Base-by-base conservation (phyloP, 1,284 basidiomycete genomes). In the Athelia psychrophila region DNA sequence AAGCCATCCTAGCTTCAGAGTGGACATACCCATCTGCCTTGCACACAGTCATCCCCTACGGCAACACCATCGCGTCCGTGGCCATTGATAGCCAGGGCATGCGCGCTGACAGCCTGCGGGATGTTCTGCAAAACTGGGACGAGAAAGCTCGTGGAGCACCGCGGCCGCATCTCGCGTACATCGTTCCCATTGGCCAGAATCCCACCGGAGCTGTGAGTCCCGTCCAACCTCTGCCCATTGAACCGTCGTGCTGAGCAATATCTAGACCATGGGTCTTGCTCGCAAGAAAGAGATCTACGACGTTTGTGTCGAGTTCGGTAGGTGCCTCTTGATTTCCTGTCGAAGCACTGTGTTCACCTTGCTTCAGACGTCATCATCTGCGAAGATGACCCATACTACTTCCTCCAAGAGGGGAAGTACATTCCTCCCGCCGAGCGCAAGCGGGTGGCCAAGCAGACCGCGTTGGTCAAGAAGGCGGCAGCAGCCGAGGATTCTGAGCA, bases 311-410 rank as follows among this genome's bases (percentile, higher is more conserved):
- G 86, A 91, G 70, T 93, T 83, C 65, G 86, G 86, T 82, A 58
- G 48, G 71, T 55, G 48, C 12, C 51, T 60, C 48, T 45, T 20
- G 15, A 20, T 23, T n/a, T 27, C 50, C 12, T n/a, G 18, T 50
- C 23, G 8, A 27, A 58, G 60, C 36, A 51, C 50, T n/a, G 10
- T 42, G 13, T 20, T 53, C 32, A 50, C 15, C 32, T 2, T 53
- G 42, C 19, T 51, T 44, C 60, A 81, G 82, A 91, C 58, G 60
- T 88, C 18, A 80, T 90, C 56, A 88, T 89, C 55, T 78, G 84
- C 52, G 88, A 92, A 70, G 88, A 91, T 58, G 89, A 92, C 67
- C 91, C 90, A 8, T 93, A 93, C 69, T 92, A 82, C 66, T 89
- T 90, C 72, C 72, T 93, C 18, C 86, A 88, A 63, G 66, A 81